Percentiles rank a stretch among this genome's conserved stretches.
Conservation (phyloP, 2,329 filamentous ascomycete genomes). For the Pseudocercospora musae region DNA sequence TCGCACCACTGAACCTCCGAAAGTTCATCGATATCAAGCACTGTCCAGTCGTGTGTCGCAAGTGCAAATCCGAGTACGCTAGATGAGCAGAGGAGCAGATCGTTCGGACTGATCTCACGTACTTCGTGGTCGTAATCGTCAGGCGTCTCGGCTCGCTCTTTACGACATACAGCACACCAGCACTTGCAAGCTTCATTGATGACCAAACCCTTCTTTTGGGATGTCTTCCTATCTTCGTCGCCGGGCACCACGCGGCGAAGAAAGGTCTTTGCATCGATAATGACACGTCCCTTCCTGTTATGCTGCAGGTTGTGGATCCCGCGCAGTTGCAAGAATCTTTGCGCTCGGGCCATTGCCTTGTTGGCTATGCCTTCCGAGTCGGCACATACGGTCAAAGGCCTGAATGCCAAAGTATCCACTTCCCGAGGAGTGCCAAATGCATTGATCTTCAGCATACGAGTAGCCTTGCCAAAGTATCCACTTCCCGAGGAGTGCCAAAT, state of each 20-base stretch:
- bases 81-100: constrained; percentile 5
- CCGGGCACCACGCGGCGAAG: neutral
- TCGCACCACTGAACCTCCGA: neutral
- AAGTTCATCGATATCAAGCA: constrained; percentile 1
- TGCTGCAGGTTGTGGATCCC: constrained; percentile 7
- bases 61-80: constrained; percentile 4
- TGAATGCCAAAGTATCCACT: neutral
- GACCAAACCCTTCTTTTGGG: neutral
- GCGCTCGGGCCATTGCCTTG: neutral
- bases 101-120: constrained; percentile 2
- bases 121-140: constrained; percentile 7
- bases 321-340: neutral
- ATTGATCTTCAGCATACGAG: neutral
- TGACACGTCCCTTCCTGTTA: constrained; percentile 2
- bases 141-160: neutral
- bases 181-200: constrained; percentile 5
- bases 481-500: constrained; percentile 4
- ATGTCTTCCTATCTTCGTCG: neutral
- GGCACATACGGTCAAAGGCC: neutral
- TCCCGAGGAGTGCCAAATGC: constrained; percentile 3
- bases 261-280: constrained; percentile 9
- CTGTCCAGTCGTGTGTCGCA: neutral
- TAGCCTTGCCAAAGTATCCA: neutral
- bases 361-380: neutral
- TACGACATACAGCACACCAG: constrained; percentile 1